Evolutionary conservation across 441 rosid species (phyloP).

Genomic region (Pelargonium exstipulatum): DNA sequence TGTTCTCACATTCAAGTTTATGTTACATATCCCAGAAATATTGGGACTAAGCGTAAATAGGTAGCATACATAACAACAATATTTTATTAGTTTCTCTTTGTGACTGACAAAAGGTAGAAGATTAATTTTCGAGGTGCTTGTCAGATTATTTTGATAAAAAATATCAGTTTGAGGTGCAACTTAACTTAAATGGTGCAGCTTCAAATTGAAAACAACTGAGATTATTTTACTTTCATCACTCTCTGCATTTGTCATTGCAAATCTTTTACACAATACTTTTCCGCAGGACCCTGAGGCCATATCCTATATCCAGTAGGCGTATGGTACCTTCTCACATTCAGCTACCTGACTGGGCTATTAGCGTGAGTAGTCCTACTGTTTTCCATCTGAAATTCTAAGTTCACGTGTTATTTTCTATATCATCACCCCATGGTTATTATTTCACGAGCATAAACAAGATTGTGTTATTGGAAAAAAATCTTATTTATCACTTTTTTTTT

Average conservation of each 20-base stretch:
- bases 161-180: not conserved
- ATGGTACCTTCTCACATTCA: conserved; percentile 59
- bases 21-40: not conserved
- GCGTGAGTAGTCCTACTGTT: conserved; percentile 45
- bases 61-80: not conserved
- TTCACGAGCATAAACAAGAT: not conserved
- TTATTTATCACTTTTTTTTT: not conserved
- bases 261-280: conserved; percentile 15
- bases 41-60: not conserved
- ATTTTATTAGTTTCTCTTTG: not conserved
- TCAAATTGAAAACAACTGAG: not conserved
- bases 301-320: conserved; percentile 62
- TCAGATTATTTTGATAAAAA: not conserved
- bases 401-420: conserved; percentile 7
- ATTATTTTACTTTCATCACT: not conserved
- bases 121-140: not conserved
- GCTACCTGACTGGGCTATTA: conserved; percentile 84
- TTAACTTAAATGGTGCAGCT: not conserved
- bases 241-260: not conserved
- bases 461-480: not conserved
- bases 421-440: not conserved
- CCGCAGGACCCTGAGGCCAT: conserved; percentile 68
- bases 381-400: not conserved
- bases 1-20: not conserved
- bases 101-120: not conserved